Evolutionary conservation across 2,329 filamentous ascomycete genomes (phyloP).

Genomic region (Emmonsiellopsis sp.): DNA sequence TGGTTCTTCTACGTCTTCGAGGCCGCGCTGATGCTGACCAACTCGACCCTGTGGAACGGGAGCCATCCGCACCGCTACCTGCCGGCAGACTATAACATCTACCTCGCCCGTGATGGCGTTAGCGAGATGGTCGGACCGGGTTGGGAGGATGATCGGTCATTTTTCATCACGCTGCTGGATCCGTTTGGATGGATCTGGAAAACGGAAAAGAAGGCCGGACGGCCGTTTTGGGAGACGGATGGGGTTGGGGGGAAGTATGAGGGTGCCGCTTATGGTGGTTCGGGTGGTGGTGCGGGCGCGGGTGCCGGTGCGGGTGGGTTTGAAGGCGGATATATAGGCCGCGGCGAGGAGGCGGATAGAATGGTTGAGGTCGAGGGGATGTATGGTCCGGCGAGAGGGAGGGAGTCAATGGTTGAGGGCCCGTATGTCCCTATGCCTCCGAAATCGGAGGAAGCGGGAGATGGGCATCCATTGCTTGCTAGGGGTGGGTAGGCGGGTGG

Average conservation of each 20-base stretch:
- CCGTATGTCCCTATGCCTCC: too few species aligned
- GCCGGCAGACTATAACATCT: conserved; percentile 40
- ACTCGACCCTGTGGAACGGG: conserved; percentile 8
- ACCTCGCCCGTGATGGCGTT: conserved; percentile 36
- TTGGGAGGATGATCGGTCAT: conserved; percentile 1
- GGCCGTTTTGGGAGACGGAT: conserved; percentile 4
- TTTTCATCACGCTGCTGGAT: conserved; percentile 1
- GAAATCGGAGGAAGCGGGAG: too few species aligned
- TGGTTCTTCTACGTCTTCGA: conserved; percentile 15
- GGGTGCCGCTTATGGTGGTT: too few species aligned
- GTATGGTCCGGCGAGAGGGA: too few species aligned
- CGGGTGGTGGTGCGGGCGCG: too few species aligned
- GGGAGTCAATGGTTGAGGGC: too few species aligned
- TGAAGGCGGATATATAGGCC: too few species aligned
- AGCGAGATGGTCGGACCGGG: conserved; percentile 3
- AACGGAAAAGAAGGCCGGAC: neutral
- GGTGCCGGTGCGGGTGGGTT: too few species aligned
- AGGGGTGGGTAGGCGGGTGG: too few species aligned
- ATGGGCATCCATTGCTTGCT: too few species aligned
- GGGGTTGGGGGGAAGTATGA: neutral
- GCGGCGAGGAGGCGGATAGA: too few species aligned
- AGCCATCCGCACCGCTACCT: conserved; percentile 29
- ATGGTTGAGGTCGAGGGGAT: too few species aligned
- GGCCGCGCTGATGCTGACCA: conserved; percentile 11
- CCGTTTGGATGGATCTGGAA: conserved; percentile 1